These are phyloP conservation scores for Acanthamoeba castellanii DNA, from an alignment of 208 protist genomes.

Conservation along the genomic window DNA sequence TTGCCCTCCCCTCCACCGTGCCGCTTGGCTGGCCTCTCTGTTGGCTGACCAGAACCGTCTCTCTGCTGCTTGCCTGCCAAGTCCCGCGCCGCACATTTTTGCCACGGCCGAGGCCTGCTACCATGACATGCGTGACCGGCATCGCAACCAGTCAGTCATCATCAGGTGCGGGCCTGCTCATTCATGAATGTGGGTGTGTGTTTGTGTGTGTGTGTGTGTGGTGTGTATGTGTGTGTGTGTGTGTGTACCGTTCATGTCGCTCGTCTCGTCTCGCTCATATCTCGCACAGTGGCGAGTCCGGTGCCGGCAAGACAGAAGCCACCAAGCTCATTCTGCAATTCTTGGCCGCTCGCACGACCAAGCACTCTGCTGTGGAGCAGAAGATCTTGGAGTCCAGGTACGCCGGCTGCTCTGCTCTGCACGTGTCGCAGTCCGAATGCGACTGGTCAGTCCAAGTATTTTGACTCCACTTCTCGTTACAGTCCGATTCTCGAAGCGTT, in stretches of 20 bases:
- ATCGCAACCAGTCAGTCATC: conserved; percentile 83
- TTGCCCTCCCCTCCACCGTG: conserved; percentile 52
- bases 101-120: conserved; percentile 83
- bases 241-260: not conserved
- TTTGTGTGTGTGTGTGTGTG: no score
- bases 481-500: conserved; percentile 85
- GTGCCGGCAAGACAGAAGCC: conserved; percentile 90
- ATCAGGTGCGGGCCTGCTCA: conserved; percentile 74
- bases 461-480: not conserved
- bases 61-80: not conserved
- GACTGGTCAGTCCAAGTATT: not conserved
- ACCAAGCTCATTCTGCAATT: conserved; percentile 91
- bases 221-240: not conserved
- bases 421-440: not conserved
- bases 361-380: conserved; percentile 79
- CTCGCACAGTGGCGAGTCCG: conserved; percentile 82
- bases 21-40: not conserved
- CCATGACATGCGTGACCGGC: conserved; percentile 81
- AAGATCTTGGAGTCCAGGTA: conserved; percentile 85
- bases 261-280: not conserved
- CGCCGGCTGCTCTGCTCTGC: conserved; percentile 33
- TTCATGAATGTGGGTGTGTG: not conserved
- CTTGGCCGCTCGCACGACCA: conserved; percentile 78
- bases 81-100: conserved; percentile 83
- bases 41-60: not conserved